Conservation (phyloP, 2,329 filamentous ascomycete genomes). For the Fusarium sp. region DNA sequence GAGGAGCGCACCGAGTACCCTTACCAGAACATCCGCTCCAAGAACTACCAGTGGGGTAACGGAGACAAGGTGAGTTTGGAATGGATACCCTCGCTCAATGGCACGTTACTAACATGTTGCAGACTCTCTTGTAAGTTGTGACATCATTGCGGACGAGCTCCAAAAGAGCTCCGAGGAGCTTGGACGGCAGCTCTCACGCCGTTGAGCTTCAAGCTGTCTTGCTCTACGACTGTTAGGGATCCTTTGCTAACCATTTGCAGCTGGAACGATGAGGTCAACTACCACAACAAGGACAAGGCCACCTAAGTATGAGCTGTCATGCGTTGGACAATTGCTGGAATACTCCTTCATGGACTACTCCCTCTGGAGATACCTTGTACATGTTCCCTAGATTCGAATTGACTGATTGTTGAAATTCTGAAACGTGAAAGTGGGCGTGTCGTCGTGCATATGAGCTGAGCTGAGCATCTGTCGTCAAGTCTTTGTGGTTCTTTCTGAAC, state of each 20-base stretch:
- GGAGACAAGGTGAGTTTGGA: slow-evolving; percentile 83
- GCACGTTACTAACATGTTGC: slow-evolving; percentile 46
- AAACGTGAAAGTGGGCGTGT: not conserved
- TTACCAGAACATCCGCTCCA: slow-evolving; percentile 97
- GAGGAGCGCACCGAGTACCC: slow-evolving; percentile 94
- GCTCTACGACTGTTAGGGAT: not conserved
- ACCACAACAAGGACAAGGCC: slow-evolving; percentile 91
- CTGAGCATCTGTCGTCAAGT: not conserved
- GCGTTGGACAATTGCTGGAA: slow-evolving; percentile 48
- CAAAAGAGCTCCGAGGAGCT: slow-evolving; percentile 24
- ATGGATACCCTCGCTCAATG: not conserved
- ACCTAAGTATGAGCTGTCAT: slow-evolving; percentile 54
- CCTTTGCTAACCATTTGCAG: slow-evolving; percentile 58
- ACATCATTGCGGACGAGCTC: slow-evolving; percentile 12
- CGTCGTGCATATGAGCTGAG: not conserved
- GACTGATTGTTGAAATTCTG: slow-evolving; percentile 42
- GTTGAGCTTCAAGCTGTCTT: not conserved
- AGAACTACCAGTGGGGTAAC: slow-evolving; percentile 95
- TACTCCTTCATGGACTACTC: slow-evolving; percentile 46
- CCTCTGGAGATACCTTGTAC: slow-evolving; percentile 49
- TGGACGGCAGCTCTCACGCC: not conserved
- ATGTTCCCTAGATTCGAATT: slow-evolving; percentile 54
- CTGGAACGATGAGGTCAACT: slow-evolving; percentile 97
- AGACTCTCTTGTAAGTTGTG: slow-evolving; percentile 67
- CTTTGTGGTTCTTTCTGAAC: not conserved